Evolutionary conservation across 179 eudicot genomes (phyloP), one percentile per base, ranked within the genome.

Genomic region (Gypsophila paniculata): DNA sequence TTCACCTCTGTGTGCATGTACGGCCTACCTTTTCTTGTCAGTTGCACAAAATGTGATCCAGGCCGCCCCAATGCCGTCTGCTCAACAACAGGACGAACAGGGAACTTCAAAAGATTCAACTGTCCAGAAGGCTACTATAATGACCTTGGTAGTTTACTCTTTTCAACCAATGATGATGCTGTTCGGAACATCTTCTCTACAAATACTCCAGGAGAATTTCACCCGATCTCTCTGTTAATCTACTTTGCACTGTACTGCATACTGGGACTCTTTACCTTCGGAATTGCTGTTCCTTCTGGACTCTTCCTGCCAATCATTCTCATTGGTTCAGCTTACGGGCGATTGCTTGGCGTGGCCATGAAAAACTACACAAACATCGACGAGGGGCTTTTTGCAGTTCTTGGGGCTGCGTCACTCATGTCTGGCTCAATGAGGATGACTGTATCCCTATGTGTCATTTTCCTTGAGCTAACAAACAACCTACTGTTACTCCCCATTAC

Each of bases 351-450:
- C 1, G 63, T 85, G n/a, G 84, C 81, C 54, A 91, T 93, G 96
- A 90, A 84, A 71, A 73, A 79, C 17, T 89, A 91, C 81, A 80
- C 98, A 69, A 84, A 83, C 8, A 84, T 93, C 4, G 97, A 93
- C 70, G 84, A 83, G 61, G 98, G 98, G 51, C 88, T 93, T 7
- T 91, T 79, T 39, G 96, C 98, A 0, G 98, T 93, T 39, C 90
- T 93, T 13, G 98, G 98, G 0, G 97, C 97, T 29, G 98, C 98
- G 59, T 85, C 97, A 26, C 91, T 93, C 75, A 91, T 93, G 97
- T 89, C 97, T 49, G 98, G 97, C 42, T 91, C 98, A 11, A 93
- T 93, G 98, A 85, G 98, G 69, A 93, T 91, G 97, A 91, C 97
- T 7, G 98, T 93, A 48, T 93, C 98, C 3, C 83, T 93, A 9